These are phyloP conservation scores for Candida ponderosae DNA, from an alignment of 805 yeast genomes.

Conservation along the genomic window DNA sequence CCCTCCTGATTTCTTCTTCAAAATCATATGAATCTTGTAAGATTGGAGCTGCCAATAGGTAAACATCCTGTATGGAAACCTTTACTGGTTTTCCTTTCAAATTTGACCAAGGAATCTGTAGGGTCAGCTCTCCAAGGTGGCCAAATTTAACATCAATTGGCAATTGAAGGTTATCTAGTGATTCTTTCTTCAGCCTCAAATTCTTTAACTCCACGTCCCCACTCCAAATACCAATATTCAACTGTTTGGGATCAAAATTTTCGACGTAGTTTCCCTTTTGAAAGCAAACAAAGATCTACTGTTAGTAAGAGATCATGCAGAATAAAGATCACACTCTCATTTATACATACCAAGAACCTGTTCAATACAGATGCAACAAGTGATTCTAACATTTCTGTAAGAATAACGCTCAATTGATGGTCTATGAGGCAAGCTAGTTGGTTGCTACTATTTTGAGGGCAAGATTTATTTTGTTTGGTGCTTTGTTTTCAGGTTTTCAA, in stretches of 20 bases:
- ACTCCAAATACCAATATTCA: conserved; percentile 94
- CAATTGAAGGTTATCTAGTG: conserved; percentile 75
- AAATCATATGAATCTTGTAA: conserved; percentile 44
- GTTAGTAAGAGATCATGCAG: conserved; percentile 7
- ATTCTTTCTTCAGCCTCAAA: conserved; percentile 76
- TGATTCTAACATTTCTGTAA: conserved; percentile 59
- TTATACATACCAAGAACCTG: conserved; percentile 35
- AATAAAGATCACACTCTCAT: background rate
- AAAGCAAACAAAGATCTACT: background rate
- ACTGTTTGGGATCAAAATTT: conserved; percentile 90
- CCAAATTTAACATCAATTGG: conserved; percentile 90
- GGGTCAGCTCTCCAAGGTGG: conserved; percentile 77
- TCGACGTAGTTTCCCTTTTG: conserved; percentile 66
- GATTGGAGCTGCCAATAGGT: conserved; percentile 72
- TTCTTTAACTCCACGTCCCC: conserved; percentile 89
- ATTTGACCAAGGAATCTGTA: conserved; percentile 96
- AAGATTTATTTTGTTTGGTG: no score
- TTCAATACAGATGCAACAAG: conserved; percentile 57
- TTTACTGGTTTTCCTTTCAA: conserved; percentile 89
- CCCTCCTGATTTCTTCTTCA: conserved; percentile 48
- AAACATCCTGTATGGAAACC: conserved; percentile 79
- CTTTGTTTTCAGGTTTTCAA: no score
- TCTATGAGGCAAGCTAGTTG: no score
- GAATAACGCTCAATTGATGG: no score
- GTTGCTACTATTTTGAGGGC: no score